Evolutionary conservation across 1,139 yeast species (phyloP).

Genomic region (Pneumocystis jirovecii): DNA sequence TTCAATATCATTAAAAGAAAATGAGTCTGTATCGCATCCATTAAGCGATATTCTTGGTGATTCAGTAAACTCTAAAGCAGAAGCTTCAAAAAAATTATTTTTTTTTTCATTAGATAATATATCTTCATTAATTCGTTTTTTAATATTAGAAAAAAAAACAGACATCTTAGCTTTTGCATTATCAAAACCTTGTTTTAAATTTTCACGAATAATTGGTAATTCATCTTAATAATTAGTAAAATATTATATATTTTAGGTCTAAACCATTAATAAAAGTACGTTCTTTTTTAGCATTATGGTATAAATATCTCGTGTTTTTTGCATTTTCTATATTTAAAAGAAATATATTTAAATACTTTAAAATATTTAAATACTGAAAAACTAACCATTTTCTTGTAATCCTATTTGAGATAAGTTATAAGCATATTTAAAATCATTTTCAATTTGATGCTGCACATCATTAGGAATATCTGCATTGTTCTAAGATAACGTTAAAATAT

Average conservation of each 20-base stretch:
- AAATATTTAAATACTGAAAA: neutral
- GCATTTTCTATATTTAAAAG: neutral
- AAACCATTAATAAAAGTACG: neutral
- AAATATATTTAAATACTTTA: neutral
- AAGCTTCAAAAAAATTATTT: neutral
- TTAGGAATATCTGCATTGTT: neutral
- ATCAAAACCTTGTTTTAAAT: constrained; percentile 60
- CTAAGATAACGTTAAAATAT: neutral
- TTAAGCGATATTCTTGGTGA: neutral
- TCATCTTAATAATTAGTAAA: constrained; percentile 27
- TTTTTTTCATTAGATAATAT: neutral
- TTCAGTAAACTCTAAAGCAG: neutral
- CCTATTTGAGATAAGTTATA: neutral
- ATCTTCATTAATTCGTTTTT: constrained; percentile 17
- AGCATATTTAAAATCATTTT: neutral
- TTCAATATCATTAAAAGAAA: neutral
- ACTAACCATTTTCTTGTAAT: neutral
- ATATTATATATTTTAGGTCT: neutral
- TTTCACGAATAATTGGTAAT: constrained; percentile 51
- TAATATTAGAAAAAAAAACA: constrained; percentile 65
- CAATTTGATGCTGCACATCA: neutral
- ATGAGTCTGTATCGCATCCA: neutral
- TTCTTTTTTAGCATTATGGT: neutral
- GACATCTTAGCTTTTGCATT: constrained; percentile 71
- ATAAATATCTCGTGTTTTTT: neutral